These are phyloP conservation scores for Mycena leptocephala DNA, from an alignment of 768 basidiomycete genomes.

Conservation along the genomic window DNA sequence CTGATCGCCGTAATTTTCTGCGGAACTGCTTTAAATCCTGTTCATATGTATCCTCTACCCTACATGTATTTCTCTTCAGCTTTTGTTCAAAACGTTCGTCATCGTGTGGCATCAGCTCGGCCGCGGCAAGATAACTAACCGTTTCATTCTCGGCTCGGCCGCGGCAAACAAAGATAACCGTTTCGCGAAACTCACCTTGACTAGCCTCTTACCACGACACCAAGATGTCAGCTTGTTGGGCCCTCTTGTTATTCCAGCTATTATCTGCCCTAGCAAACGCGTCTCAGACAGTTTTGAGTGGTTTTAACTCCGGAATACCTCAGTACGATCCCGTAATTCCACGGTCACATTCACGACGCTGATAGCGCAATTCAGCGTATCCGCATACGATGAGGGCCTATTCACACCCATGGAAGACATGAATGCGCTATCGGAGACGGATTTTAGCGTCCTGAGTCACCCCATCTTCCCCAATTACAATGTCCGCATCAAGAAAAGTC, in stretches of 20 bases:
- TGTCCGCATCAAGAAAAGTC: slow-evolving; percentile 57
- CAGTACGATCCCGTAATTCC: neutral
- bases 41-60: too few species aligned
- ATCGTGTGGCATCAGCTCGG: too few species aligned
- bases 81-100: too few species aligned
- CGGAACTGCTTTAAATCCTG: too few species aligned
- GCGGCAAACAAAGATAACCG: too few species aligned
- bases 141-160: too few species aligned
- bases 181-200: too few species aligned
- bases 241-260: neutral
- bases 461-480: slow-evolving; percentile 61
- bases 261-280: neutral
- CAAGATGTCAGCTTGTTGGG: slow-evolving; percentile 7
- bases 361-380: neutral
- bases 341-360: neutral
- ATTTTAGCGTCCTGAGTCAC: slow-evolving; percentile 58
- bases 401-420: slow-evolving; percentile 35
- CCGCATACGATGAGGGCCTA: slow-evolving; percentile 34
- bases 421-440: slow-evolving; percentile 41
- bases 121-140: too few species aligned
- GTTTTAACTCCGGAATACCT: neutral
- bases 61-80: neutral
- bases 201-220: neutral
- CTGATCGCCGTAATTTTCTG: neutral
- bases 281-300: neutral